Base-by-base conservation (phyloP, 352 stramenopile species). In the Pythium rhizo-oryzae region DNA sequence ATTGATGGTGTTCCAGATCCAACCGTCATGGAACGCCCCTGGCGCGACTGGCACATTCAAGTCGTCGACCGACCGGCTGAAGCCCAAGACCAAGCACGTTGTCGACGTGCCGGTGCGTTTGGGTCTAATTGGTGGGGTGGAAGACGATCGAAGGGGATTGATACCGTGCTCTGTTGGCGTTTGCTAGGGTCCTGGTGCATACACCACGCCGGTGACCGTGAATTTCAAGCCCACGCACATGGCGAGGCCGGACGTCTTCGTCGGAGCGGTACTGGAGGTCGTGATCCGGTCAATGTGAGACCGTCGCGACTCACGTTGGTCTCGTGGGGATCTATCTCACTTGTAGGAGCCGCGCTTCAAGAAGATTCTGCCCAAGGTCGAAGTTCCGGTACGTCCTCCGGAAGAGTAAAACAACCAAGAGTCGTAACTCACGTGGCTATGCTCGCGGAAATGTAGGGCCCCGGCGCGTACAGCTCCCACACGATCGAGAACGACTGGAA, bases 401-500 rank as follows among this genome's bases (percentile, higher is more conserved):
- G 28, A 33, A 33, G 28, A 6, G 28, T 6, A 33, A 2, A 33
- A 6, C 6, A 33, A 33, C 28, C 28, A 6, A 4, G 18, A 18
- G 24, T 18, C 19, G 8, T 11, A 24, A 50, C 43, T 50, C 4
- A 51, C 43, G 21, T 51, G 19, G 44, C 21, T 23, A 16, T 50
- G 43, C 16, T 50, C 16, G 35, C 65, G 49, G 1, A 2, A 0
- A 47, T 23, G 68, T 60, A 94, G 86, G 86, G 86, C 13, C 86
- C 86, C 43, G 86, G 86, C 2, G 76, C 89, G 13, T 94, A 94
- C 76, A 91, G 87, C 53, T 85, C 81, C 2, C 74, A 85, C 18
- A 88, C 76, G 1, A 77, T 91, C 41, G 86, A 92, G 44, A 84
- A 77, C 59, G 82, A 91, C 61, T 94, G 86, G 86, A 92, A 94